Evolutionary conservation across 306 rosid genomes (phyloP), one percentile per base, ranked within the genome.

Genomic region (Cucurbita ficifolia): DNA sequence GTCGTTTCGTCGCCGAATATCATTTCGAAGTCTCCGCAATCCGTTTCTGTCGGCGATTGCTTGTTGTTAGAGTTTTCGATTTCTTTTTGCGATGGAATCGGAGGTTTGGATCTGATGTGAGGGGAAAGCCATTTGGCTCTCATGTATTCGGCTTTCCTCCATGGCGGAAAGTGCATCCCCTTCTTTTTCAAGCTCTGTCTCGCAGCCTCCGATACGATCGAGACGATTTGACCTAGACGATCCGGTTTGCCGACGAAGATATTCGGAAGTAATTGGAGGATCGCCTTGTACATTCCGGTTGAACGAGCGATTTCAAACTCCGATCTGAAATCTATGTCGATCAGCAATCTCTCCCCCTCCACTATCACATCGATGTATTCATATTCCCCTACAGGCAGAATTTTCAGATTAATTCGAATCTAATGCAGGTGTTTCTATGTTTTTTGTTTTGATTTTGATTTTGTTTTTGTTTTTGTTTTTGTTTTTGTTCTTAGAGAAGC

Each of bases 281-380:
- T 82, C 46, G 87, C 81, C 77, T 87, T 91, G 84, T 89, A 94
- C 0, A 86, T 75, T 12, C 92, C 97, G 0, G 99, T 94, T 2
- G 97, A 83, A 55, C 99, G 86, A 17, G 99, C 99, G 46, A 94
- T 85, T 80, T 94, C 99, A 49, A 94, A 94, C 88, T 94, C 96
- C 9, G 97, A 90, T 80, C 88, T 85, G 77, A 94, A 91, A 86
- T 94, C 99, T 5, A 94, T 79, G 78, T 94, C 99, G 18, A 94
- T 76, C 64, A 94, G 61, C 82, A 94, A 49, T 64, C 96, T 89
- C 81, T 94, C 96, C 8, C 86, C 86, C 50, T 89, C 89, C 29
- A 84, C 77, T 1, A 84, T 63, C 77, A 86, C 99, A 79, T 94
- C 99, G 40, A 90, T 87, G 81, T 86, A 94, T 79, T 94, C 99